Evolutionary conservation across 2,329 filamentous ascomycete species (phyloP).

Genomic region (Ceratocystis lukuohia): DNA sequence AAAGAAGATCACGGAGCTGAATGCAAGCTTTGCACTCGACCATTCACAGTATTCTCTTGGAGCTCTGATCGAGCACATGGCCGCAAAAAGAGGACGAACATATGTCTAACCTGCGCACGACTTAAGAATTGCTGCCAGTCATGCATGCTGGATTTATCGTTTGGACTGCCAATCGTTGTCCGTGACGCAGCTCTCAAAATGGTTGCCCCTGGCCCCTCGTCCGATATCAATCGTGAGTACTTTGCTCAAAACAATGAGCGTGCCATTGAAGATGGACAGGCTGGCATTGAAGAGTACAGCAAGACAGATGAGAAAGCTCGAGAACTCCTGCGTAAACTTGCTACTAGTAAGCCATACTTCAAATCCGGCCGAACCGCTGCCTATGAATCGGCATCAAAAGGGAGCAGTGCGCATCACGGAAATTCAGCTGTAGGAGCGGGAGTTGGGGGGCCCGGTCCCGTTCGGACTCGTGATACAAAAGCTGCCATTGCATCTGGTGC

Average conservation of each 20-base stretch:
- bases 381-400: slow-evolving; percentile 31
- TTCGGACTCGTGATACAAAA: slow-evolving; percentile 57
- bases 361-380: slow-evolving; percentile 71
- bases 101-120: slow-evolving; percentile 90
- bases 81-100: slow-evolving; percentile 84
- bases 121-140: slow-evolving; percentile 98
- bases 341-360: slow-evolving; percentile 90
- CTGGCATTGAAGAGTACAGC: slow-evolving; percentile 77
- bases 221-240: slow-evolving; percentile 89
- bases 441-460: slow-evolving; percentile 54
- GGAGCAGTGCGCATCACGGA: slow-evolving; percentile 27
- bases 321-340: slow-evolving; percentile 70
- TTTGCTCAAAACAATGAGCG: slow-evolving; percentile 96
- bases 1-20: slow-evolving; percentile 91
- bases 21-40: slow-evolving; percentile 80
- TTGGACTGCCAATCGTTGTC: slow-evolving; percentile 86
- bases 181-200: slow-evolving; percentile 95
- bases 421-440: slow-evolving; percentile 42
- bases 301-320: slow-evolving; percentile 95
- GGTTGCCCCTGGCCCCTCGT: slow-evolving; percentile 85
- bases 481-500: slow-evolving; percentile 40
- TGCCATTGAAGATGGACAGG: slow-evolving; percentile 83
- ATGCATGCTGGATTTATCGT: slow-evolving; percentile 96
- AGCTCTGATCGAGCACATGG: slow-evolving; percentile 76
- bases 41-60: slow-evolving; percentile 93